Percentiles rank a stretch among this genome's conserved stretches.
These are phyloP conservation scores for Filobasidium wieringae DNA, from an alignment of 768 basidiomycete species.

Conservation along the genomic window DNA sequence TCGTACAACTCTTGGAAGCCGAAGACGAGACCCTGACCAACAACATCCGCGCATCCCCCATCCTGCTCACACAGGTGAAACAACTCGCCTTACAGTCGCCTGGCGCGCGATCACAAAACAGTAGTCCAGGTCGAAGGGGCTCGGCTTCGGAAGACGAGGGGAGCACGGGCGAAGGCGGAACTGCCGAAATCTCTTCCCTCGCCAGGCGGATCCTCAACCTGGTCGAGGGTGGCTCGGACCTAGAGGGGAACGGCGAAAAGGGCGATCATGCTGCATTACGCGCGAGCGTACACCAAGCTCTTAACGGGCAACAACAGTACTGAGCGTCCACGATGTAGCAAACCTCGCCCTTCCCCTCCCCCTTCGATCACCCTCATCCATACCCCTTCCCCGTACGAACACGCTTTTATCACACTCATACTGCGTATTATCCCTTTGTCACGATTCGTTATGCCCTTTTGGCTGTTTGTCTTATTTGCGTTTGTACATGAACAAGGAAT, in stretches of 20 bases:
- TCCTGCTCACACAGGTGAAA: conserved; percentile 75
- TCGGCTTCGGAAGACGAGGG: conserved; percentile 48
- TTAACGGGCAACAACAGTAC: conserved; percentile 9
- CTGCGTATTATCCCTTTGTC: no score
- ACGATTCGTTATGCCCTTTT: no score
- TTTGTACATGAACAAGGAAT: no score
- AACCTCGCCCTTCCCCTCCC: not conserved
- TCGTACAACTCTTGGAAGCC: conserved; percentile 94
- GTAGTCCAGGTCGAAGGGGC: conserved; percentile 48
- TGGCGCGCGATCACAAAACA: conserved; percentile 53
- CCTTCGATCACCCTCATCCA: not conserved
- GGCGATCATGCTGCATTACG: conserved; percentile 21
- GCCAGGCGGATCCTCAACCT: conserved; percentile 75
- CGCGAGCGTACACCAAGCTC: conserved; percentile 24
- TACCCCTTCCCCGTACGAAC: no score
- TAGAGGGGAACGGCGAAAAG: conserved; percentile 8
- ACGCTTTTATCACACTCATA: no score
- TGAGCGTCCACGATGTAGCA: not conserved
- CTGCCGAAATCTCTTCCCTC: conserved; percentile 78
- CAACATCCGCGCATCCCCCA: conserved; percentile 72
- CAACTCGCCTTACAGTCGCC: conserved; percentile 55
- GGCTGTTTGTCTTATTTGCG: no score
- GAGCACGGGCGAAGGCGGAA: conserved; percentile 48
- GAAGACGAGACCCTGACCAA: conserved; percentile 80
- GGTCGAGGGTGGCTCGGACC: conserved; percentile 47